These are phyloP conservation scores for Pyrenula massariospora DNA, from an alignment of 495 filamentous ascomycete genomes.

Conservation along the genomic window DNA sequence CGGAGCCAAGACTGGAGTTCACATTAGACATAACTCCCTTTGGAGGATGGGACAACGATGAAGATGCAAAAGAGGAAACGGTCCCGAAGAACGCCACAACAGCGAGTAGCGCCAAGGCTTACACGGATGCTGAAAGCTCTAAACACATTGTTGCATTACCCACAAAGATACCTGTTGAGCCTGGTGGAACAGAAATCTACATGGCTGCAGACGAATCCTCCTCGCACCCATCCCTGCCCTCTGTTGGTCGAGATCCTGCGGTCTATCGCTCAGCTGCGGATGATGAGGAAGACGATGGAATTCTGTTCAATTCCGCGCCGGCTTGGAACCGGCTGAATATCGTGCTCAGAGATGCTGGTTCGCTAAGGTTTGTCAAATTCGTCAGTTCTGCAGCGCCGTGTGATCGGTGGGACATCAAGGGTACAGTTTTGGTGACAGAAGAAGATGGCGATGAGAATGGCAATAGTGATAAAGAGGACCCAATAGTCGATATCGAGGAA, in stretches of 20 bases:
- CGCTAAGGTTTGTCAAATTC: constrained; percentile 92
- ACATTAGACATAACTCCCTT: constrained; percentile 76
- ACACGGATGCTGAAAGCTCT: constrained; percentile 1
- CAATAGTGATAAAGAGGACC: constrained; percentile 17
- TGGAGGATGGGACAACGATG: constrained; percentile 60
- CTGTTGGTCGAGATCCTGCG: constrained; percentile 51
- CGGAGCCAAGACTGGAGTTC: constrained; percentile 70
- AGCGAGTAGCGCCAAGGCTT: constrained; percentile 20
- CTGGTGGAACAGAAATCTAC: constrained; percentile 81
- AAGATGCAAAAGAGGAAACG: constrained; percentile 24
- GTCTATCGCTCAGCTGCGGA: constrained; percentile 62
- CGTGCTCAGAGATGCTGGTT: constrained; percentile 76
- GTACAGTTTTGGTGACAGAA: constrained; percentile 45
- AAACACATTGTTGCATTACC: not conserved
- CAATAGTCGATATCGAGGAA: constrained; percentile 3
- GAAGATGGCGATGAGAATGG: constrained; percentile 16
- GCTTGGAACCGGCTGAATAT: constrained; percentile 84
- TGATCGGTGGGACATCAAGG: constrained; percentile 87
- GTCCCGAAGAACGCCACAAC: too few relatives aligned
- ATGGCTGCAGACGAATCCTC: constrained; percentile 72
- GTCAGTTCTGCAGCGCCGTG: constrained; percentile 70
- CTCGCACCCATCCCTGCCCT: constrained; percentile 23
- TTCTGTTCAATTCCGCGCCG: constrained; percentile 79
- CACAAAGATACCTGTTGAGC: constrained; percentile 31
- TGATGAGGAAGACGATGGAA: constrained; percentile 76